Evolutionary conservation across 164 flowering plant genomes (phyloP).

Genomic region (Euptelea pleiosperma): DNA sequence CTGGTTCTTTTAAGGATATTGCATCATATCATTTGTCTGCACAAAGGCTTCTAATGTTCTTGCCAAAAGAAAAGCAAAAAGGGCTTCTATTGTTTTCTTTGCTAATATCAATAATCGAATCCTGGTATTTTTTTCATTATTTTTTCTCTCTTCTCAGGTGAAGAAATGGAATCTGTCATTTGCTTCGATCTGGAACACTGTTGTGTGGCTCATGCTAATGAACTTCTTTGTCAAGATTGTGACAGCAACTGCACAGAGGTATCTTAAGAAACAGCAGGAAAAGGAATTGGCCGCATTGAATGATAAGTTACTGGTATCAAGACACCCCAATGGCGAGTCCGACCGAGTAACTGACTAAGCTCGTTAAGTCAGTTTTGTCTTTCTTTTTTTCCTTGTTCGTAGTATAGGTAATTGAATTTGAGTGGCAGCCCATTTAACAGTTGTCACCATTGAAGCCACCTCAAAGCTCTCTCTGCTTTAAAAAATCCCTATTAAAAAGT

Average conservation of each 20-base stretch:
- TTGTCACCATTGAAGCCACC: slow-evolving; percentile 14
- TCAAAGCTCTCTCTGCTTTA: slow-evolving; percentile 9
- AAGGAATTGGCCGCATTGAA: slow-evolving; percentile 44
- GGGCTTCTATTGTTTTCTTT: not conserved
- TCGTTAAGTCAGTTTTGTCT: not conserved
- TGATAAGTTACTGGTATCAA: slow-evolving; percentile 23
- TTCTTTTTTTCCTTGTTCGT: not conserved
- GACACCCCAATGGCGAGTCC: slow-evolving; percentile 14
- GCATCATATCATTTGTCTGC: too few relatives aligned
- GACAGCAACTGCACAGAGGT: slow-evolving; percentile 71
- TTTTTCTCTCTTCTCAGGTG: slow-evolving; percentile 35
- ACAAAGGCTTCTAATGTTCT: too few relatives aligned
- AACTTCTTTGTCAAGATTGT: slow-evolving; percentile 82
- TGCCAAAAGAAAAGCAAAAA: not conserved
- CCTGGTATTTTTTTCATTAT: not conserved
- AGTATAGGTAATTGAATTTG: too few relatives aligned
- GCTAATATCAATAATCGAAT: not conserved
- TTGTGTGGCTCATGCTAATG: slow-evolving; percentile 86
- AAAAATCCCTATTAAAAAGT: slow-evolving; percentile 2
- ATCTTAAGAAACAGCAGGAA: slow-evolving; percentile 72
- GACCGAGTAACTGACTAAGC: not conserved
- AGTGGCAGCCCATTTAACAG: not conserved
- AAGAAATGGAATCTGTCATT: slow-evolving; percentile 79
- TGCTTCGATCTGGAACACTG: slow-evolving; percentile 70
- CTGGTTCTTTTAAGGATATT: too few relatives aligned